Evolutionary conservation across 768 basidiomycete genomes (phyloP), one percentile per base, ranked within the genome.

Genomic region (Trametes elegans): DNA sequence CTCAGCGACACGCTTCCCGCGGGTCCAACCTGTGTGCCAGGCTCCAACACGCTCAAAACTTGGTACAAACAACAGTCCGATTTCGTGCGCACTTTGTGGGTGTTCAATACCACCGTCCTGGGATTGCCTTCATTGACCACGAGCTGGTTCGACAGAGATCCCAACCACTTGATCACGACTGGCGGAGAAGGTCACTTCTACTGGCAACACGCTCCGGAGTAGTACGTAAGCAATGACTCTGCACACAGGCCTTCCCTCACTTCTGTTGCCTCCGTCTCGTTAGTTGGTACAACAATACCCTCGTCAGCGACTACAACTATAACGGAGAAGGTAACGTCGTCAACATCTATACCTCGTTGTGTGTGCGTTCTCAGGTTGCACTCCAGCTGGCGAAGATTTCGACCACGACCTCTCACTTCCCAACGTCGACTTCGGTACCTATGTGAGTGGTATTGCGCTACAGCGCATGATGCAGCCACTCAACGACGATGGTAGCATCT

Each of bases 121-220:
- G 11, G 42, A 31, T 26, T 36, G 10, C 16, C 11, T 21, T 21
- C 11, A 18, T 6, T n/a, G 35, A 16, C 49, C 34, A 52, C 41
- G 6, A 13, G 6, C 10, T 16, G 39, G n/a, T 13, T 32, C 11
- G 13, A 16, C 32, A 81, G 80, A 23, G 81, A 83, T 58, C 74
- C 77, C 7, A 62, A 77, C 62, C 80, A 83, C 55, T 48, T 81
- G 55, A 80, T 82, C 34, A 81, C 79, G 1, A 80, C 79, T 1
- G 80, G 80, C 18, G 80, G 80, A 4, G 81, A 82, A 65, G 82
- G 81, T 1, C 79, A 80, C 16, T 81, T 83, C 64, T 79, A 70
- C 61, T 79, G 74, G 76, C 71, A 73, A 40, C 61, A 73, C n/a
- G 69, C 74, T 7, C 69, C 67, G 23, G 66, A 68, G 21, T 77